A percentile compares a stretch with the other conserved stretches of the same genome.
These are phyloP conservation scores for Dendrostoma leiphaemia DNA, from an alignment of 2,329 filamentous ascomycete species.

Conservation along the genomic window DNA sequence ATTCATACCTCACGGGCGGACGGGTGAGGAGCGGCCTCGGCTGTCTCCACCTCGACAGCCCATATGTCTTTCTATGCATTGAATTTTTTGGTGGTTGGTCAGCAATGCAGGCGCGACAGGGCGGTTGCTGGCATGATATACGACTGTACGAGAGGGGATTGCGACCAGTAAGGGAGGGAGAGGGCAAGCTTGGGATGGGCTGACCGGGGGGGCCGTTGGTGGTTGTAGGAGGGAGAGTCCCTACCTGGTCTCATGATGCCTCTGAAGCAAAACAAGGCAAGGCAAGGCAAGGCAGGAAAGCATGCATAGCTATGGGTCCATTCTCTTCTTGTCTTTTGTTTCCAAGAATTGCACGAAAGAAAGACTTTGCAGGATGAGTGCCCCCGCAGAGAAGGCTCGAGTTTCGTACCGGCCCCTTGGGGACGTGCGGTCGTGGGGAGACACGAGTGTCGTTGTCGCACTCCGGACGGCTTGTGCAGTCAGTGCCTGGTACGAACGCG, in stretches of 20 bases:
- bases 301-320: constrained; percentile 16
- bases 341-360: constrained; percentile 1
- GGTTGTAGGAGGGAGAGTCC: background rate
- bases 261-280: constrained; percentile 7
- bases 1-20: background rate
- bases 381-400: background rate
- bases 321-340: background rate
- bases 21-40: background rate
- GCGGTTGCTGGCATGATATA: constrained; percentile 16
- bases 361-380: background rate
- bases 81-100: constrained; percentile 7
- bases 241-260: constrained; percentile 3
- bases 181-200: background rate
- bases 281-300: constrained; percentile 10
- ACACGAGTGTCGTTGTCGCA: too few species aligned
- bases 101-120: background rate
- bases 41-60: background rate
- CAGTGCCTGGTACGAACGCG: too few species aligned
- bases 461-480: too few species aligned
- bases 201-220: background rate
- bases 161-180: too few species aligned
- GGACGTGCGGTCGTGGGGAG: too few species aligned
- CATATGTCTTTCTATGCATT: background rate
- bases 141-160: constrained; percentile 6
- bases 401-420: background rate